phyloP scores from a whole-genome alignment of 73 alveolate genomes.

The Durusdinium trenchii region DNA sequence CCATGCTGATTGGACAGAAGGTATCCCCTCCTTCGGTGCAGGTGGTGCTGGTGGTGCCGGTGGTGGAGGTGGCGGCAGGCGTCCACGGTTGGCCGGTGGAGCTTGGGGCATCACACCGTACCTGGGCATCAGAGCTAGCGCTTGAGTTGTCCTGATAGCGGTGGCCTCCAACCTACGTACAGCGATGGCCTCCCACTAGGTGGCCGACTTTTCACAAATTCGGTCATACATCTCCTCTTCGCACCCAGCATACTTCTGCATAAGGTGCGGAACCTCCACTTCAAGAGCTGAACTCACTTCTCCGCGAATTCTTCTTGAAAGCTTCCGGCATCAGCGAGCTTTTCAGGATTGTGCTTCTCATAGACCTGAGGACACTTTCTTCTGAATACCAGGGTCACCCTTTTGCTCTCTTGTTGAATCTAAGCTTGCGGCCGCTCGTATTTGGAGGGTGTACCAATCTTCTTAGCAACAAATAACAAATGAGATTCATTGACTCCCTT shows the following conservation, averaged over 20 bases:
- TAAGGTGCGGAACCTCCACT: constrained; percentile 63
- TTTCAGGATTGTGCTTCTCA: constrained; percentile 72
- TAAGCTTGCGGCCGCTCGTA: constrained; percentile 31
- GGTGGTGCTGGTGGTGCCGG: neutral
- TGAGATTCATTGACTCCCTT: no score
- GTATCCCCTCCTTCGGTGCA: neutral
- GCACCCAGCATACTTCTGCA: constrained; percentile 73
- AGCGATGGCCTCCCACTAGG: no score
- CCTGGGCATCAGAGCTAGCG: neutral
- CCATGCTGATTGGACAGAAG: no score
- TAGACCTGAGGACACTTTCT: constrained; percentile 7
- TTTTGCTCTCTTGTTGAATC: neutral
- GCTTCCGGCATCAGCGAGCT: constrained; percentile 57
- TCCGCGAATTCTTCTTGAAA: neutral
- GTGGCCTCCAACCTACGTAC: neutral
- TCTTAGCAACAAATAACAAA: neutral
- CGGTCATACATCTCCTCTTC: constrained; percentile 59
- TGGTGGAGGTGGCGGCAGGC: neutral
- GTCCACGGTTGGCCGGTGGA: constrained; percentile 19
- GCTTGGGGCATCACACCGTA: constrained; percentile 46
- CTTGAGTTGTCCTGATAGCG: neutral
- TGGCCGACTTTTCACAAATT: constrained; percentile 35
- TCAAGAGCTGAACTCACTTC: neutral
- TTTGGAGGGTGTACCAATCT: constrained; percentile 64
- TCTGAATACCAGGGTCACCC: neutral